Evolutionary conservation across 805 yeast species (phyloP).

Genomic region (Spathaspora sp.): DNA sequence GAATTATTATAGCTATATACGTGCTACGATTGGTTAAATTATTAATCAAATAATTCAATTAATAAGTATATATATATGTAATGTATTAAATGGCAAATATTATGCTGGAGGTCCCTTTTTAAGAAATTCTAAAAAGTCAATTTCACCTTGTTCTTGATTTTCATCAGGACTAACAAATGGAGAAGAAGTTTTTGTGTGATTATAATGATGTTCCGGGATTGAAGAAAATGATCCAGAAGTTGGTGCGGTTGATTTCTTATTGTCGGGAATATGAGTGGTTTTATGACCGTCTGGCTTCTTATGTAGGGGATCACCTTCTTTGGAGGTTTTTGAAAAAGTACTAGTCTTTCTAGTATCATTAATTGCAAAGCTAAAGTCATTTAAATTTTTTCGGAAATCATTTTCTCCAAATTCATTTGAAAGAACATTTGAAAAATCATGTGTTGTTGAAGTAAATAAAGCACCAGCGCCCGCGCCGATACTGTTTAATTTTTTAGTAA

Average conservation of each 20-base stretch:
- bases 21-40: no score
- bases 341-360: neutral
- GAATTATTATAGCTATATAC: no score
- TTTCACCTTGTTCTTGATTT: conserved; percentile 27
- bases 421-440: conserved; percentile 38
- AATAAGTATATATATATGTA: neutral
- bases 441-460: conserved; percentile 8
- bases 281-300: neutral
- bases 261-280: neutral
- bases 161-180: neutral
- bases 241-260: neutral
- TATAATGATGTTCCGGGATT: neutral
- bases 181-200: neutral
- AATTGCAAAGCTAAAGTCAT: conserved; percentile 22
- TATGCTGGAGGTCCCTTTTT: conserved; percentile 26
- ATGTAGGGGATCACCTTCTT: neutral
- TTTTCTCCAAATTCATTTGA: conserved; percentile 24
- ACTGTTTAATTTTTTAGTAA: neutral
- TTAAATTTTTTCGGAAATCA: conserved; percentile 26
- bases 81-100: neutral
- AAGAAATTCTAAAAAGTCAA: conserved; percentile 47
- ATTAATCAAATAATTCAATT: neutral
- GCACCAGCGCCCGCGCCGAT: conserved; percentile 4
- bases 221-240: neutral
- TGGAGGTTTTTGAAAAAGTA: neutral